A percentile compares a stretch with the other conserved stretches of the same genome.
phyloP scores from a whole-genome alignment of 2,329 filamentous ascomycete species.

The Aspergillus brunneoviolaceus region DNA sequence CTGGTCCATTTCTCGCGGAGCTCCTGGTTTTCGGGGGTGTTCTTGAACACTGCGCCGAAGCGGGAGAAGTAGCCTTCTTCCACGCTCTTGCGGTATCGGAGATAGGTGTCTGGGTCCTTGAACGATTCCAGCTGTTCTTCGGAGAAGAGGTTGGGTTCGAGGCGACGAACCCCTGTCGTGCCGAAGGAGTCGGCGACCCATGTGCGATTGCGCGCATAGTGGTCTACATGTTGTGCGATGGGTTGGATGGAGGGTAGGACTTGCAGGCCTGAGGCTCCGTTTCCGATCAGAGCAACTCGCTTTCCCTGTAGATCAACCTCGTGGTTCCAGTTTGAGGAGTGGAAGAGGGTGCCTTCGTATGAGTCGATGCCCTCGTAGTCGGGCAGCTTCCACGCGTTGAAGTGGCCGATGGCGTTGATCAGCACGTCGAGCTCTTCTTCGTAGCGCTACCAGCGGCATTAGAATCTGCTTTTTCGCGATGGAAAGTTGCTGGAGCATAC shows the following conservation, averaged over 20 bases:
- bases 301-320: constrained; percentile 52
- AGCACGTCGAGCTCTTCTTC: constrained; percentile 59
- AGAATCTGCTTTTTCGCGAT: neutral
- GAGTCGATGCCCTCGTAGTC: constrained; percentile 58
- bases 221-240: constrained; percentile 53
- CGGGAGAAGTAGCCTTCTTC: constrained; percentile 64
- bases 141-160: constrained; percentile 56
- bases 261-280: constrained; percentile 62
- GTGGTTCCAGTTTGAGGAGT: constrained; percentile 62
- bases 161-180: constrained; percentile 52
- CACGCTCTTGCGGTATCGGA: constrained; percentile 57
- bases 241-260: constrained; percentile 43
- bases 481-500: constrained; percentile 11
- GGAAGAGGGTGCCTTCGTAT: constrained; percentile 57
- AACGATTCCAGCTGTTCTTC: constrained; percentile 58
- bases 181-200: constrained; percentile 68
- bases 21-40: constrained; percentile 51
- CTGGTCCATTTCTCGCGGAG: constrained; percentile 50
- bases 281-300: constrained; percentile 60
- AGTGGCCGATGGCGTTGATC: constrained; percentile 63
- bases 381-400: constrained; percentile 65
- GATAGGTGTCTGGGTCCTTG: constrained; percentile 60
- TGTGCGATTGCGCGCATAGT: constrained; percentile 64
- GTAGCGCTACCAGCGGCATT: constrained; percentile 29
- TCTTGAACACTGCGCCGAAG: constrained; percentile 56